Percentiles rank a stretch among this genome's conserved stretches.
Evolutionary conservation across 441 rosid species (phyloP).

Genomic region (Aleurites moluccanus): DNA sequence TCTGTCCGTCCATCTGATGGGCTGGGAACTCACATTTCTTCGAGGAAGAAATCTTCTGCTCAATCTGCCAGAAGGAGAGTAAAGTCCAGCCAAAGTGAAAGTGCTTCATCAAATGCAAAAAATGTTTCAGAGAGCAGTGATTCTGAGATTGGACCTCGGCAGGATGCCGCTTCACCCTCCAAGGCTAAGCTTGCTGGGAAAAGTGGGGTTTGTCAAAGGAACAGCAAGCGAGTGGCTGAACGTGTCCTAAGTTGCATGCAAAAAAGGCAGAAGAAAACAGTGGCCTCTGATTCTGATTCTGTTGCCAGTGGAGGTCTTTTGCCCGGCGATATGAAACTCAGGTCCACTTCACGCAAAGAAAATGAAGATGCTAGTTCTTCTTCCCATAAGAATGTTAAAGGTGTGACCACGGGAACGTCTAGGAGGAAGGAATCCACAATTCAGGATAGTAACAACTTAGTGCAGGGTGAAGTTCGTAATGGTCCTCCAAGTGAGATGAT

Average conservation of each 20-base stretch:
- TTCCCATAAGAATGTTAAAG: conserved; percentile 66
- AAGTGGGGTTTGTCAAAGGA: conserved; percentile 67
- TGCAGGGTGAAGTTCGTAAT: conserved; percentile 39
- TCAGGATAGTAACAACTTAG: conserved; percentile 36
- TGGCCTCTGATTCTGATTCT: conserved; percentile 73
- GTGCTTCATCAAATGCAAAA: conserved; percentile 89
- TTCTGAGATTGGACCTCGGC: conserved; percentile 71
- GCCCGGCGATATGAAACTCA: conserved; percentile 47
- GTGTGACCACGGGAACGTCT: conserved; percentile 46
- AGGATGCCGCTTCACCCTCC: conserved; percentile 55
- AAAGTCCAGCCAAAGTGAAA: conserved; percentile 79
- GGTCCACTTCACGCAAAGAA: conserved; percentile 56
- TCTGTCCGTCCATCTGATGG: conserved; percentile 56
- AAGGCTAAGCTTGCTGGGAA: conserved; percentile 60
- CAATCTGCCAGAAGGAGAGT: conserved; percentile 45
- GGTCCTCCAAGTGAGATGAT: conserved; percentile 43
- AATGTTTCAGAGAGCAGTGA: conserved; percentile 79
- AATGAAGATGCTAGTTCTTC: conserved; percentile 78
- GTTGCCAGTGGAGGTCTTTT: conserved; percentile 60
- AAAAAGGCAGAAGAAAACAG: conserved; percentile 81
- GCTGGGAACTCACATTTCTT: conserved; percentile 38
- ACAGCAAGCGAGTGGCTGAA: conserved; percentile 89
- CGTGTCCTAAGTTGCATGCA: conserved; percentile 69
- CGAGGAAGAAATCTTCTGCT: conserved; percentile 56
- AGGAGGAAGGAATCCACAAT: conserved; percentile 54